A percentile compares a stretch with the other conserved stretches of the same genome.
These are phyloP conservation scores for Castanospermum australe DNA, from an alignment of 306 rosid species.

Conservation along the genomic window DNA sequence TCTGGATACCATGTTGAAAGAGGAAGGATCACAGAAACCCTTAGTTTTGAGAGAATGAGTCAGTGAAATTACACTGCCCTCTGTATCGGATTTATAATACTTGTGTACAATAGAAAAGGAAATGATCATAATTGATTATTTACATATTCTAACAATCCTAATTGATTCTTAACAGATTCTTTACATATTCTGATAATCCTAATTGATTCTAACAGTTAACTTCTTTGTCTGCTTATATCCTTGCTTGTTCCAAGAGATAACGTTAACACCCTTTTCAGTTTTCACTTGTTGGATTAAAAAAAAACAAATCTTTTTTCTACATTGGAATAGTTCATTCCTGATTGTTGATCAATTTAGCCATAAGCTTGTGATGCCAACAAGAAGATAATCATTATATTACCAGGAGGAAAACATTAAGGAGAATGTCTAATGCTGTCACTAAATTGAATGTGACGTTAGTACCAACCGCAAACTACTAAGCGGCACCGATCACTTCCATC, in stretches of 20 bases:
- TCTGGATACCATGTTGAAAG: too few relatives aligned
- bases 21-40: too few relatives aligned
- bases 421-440: neutral
- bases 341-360: neutral
- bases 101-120: too few relatives aligned
- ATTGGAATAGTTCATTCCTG: neutral
- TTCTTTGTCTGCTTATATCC: neutral
- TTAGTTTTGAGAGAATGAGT: too few relatives aligned
- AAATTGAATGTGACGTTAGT: conserved; percentile 15
- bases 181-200: too few relatives aligned
- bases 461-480: neutral
- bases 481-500: neutral
- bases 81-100: too few relatives aligned
- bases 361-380: neutral
- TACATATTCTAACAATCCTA: too few relatives aligned
- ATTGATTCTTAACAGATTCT: too few relatives aligned
- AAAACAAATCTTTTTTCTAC: neutral
- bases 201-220: too few relatives aligned
- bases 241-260: neutral
- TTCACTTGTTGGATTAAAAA: neutral
- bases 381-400: neutral
- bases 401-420: neutral
- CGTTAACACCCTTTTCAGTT: neutral
- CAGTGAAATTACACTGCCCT: too few relatives aligned
- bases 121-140: too few relatives aligned